Evolutionary conservation across 2,329 filamentous ascomycete species (phyloP), one percentile per base, ranked within the genome.

Genomic region (Sclerotinia subarctica): DNA sequence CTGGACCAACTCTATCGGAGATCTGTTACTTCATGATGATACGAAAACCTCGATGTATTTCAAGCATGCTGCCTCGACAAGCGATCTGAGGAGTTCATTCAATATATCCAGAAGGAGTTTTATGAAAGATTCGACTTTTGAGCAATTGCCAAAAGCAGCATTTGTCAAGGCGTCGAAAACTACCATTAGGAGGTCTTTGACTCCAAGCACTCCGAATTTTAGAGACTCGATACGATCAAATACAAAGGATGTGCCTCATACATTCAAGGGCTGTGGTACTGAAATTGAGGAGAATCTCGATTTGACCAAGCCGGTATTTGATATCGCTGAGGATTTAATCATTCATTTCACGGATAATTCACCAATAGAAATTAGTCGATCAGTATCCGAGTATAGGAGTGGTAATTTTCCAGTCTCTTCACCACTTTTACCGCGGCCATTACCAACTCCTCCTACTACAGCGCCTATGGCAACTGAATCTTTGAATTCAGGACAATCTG

Each of bases 311-410:
- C 78, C 83, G 0, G 80, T 86, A 0, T 78, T 89, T 29, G 82
- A 84, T 0, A 76, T 86, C 53, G 73, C 80, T 0, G 87, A 89
- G 72, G 84, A 89, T 69, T 74, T 88, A 1, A 80, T 88, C 2
- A 79, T 90, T 32, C 80, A 85, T 57, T 82, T 89, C 67, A 82
- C 81, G 19, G 80, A 82, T 11, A 81, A 81, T 2, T 73, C 83
- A 0, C 75, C 88, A 1, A 81, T 83, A 29, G 79, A 79, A 1
- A 79, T 84, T 21, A 78, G 88, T 44, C 76, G 78, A 38, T 80
- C 81, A 1, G 52, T 66, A 49, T 49, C 53, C 38, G 42, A 49
- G 32, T 84, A 86, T 70, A 79, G 78, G 68, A 75, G 79, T 26
- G 78, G 79, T 8, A 75, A 62, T 38, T 80, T 79, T 68, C 78